These are phyloP conservation scores for Chenopodium suecicum DNA, from an alignment of 148 eudicot species.

Conservation along the genomic window DNA sequence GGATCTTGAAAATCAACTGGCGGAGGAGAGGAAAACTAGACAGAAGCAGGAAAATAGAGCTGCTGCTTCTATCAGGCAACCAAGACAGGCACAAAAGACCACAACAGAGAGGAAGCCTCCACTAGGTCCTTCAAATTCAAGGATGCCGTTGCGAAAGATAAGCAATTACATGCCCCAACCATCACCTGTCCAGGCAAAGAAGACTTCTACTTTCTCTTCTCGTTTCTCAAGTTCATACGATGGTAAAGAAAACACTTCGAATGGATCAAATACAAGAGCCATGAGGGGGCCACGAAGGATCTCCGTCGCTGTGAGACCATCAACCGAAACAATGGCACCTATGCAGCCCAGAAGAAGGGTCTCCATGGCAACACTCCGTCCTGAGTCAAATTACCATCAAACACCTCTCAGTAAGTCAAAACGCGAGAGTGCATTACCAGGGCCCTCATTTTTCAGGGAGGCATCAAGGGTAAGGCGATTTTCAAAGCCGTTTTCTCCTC, in stretches of 20 bases:
- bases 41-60: slow-evolving; percentile 68
- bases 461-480: slow-evolving; percentile 65
- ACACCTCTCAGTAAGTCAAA: slow-evolving; percentile 40
- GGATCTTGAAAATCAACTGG: slow-evolving; percentile 81
- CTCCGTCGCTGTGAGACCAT: slow-evolving; percentile 58
- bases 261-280: slow-evolving; percentile 26
- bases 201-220: slow-evolving; percentile 35
- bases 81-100: slow-evolving; percentile 48
- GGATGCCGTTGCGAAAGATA: slow-evolving; percentile 69
- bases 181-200: slow-evolving; percentile 42
- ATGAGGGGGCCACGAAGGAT: slow-evolving; percentile 55
- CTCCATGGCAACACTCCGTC: slow-evolving; percentile 51
- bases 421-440: slow-evolving; percentile 40
- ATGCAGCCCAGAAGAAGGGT: slow-evolving; percentile 63
- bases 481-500: slow-evolving; percentile 54
- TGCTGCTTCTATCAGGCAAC: slow-evolving; percentile 47
- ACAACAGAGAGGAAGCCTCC: slow-evolving; percentile 65
- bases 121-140: slow-evolving; percentile 56
- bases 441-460: slow-evolving; percentile 67
- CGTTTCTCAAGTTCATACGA: slow-evolving; percentile 28
- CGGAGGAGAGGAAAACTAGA: slow-evolving; percentile 73
- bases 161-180: slow-evolving; percentile 58
- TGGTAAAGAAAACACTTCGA: slow-evolving; percentile 60
- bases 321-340: slow-evolving; percentile 29
- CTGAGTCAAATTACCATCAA: slow-evolving; percentile 36